Evolutionary conservation across 2,329 filamentous ascomycete species (phyloP).

Genomic region (Hypoxylon sp.): DNA sequence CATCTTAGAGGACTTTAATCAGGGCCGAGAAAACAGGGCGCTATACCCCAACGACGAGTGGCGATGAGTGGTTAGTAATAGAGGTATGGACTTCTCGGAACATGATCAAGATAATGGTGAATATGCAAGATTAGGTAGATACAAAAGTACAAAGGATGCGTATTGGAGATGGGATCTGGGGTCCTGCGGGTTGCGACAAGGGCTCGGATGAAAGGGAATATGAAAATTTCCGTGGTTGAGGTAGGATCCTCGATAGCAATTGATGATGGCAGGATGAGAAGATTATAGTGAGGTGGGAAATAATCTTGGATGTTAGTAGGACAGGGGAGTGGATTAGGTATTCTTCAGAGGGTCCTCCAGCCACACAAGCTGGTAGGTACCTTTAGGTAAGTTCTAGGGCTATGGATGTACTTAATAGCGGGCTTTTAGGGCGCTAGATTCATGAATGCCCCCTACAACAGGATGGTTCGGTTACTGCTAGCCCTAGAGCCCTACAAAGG

Average conservation of each 20-base stretch:
- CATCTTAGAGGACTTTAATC: neutral
- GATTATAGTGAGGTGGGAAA: conserved; percentile 18
- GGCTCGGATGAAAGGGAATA: conserved; percentile 45
- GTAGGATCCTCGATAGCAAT: conserved; percentile 36
- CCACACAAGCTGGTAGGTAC: neutral
- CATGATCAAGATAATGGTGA: conserved; percentile 7
- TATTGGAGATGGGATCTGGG: conserved; percentile 44
- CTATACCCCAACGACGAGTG: conserved; percentile 4
- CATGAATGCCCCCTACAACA: neutral
- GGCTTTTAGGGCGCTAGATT: neutral
- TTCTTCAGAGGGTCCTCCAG: no score
- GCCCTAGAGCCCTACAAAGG: no score
- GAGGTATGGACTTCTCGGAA: conserved; percentile 11
- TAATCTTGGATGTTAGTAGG: conserved; percentile 13
- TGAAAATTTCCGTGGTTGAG: conserved; percentile 41
- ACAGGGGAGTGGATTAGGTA: conserved; percentile 1
- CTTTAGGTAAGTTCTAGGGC: neutral
- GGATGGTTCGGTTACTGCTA: neutral
- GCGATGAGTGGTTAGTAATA: conserved; percentile 18
- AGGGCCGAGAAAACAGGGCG: neutral
- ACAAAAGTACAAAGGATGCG: conserved; percentile 27
- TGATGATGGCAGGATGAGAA: conserved; percentile 11
- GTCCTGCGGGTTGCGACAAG: conserved; percentile 35
- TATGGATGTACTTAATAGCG: conserved; percentile 3
- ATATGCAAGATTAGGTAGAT: conserved; percentile 5